Percentiles rank a stretch among this genome's conserved stretches.
phyloP scores from a whole-genome alignment of 345 rosid genomes.

The Angophora floribunda region DNA sequence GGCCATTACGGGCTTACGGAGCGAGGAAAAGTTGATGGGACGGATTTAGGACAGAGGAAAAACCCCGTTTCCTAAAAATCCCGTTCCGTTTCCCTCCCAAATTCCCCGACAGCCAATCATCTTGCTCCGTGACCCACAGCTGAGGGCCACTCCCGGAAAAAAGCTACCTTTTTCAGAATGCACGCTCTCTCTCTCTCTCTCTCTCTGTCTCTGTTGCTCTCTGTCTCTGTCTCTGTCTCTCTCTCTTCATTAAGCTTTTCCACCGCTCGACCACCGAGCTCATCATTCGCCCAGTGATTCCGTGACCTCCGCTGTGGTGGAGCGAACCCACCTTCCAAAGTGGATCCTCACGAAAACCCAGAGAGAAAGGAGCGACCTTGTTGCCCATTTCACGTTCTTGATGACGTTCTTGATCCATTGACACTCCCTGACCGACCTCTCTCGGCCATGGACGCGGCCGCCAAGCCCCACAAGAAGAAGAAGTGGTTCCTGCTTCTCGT shows the following conservation, averaged over 20 bases:
- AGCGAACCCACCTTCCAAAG: not conserved
- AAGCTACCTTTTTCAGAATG: not conserved
- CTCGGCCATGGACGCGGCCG: constrained; percentile 1
- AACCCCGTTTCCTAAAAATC: too few relatives aligned
- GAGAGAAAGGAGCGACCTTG: not conserved
- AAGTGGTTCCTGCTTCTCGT: constrained; percentile 34
- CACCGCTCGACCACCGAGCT: not conserved
- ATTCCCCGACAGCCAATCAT: not conserved
- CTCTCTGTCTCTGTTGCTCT: not conserved
- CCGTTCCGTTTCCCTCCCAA: not conserved
- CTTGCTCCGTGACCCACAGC: not conserved
- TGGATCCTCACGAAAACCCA: not conserved
- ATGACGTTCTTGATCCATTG: not conserved
- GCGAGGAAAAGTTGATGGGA: too few relatives aligned
- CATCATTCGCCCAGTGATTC: not conserved
- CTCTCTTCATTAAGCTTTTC: not conserved
- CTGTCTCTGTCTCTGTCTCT: not conserved
- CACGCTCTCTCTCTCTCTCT: not conserved
- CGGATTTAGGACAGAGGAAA: too few relatives aligned
- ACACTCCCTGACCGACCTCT: not conserved
- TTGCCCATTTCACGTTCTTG: not conserved
- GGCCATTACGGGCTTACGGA: not conserved
- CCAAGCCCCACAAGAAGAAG: constrained; percentile 24
- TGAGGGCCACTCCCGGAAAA: not conserved
- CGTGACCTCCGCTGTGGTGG: not conserved